Base-by-base conservation (phyloP, 2,329 filamentous ascomycete species). In the Daldinia sp. region DNA sequence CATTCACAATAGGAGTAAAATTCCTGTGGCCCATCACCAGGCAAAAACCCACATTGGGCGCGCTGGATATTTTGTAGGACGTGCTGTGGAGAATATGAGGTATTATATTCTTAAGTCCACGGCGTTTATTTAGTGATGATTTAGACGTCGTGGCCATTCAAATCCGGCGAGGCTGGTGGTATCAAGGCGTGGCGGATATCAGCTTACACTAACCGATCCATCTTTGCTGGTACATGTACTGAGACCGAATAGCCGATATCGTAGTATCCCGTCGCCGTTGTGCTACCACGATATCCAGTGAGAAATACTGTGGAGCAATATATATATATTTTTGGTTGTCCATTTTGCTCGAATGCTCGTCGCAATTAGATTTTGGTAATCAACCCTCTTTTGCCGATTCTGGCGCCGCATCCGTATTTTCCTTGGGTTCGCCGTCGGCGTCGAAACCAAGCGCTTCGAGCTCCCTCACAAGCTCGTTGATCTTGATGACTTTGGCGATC, bases 401-500 rank as follows among this genome's bases (percentile, higher is more conserved):
- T 42, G 67, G 54, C 10, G 63, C 13, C 7, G 50, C 33, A 26
- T 67, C 55, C 12, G 65, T 15, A 12, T 7, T 42, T 30, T 64
- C 35, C 54, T 84, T 85, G 1, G 82, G 81, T 71, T 94, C 92
- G 2, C 91, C 93, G 9, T 97, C 92, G 0, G 88, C 82, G 78
- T 97, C 92, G 70, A 98, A 93, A 0, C 95, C 95, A 30, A 99
- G 84, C 2, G 88, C 87, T 75, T 97, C 93, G 63, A 99, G 82
- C 78, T 98, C 94, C 12, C 94, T 88, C 65, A 98, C 90, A 57
- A 99, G 86, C 82, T 99, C 96, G 70, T 93, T 93, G 79, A 99
- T 97, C 81, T 96, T 97, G 79, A 97, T 97, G 62, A 99, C 93
- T 83, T 99, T 99, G 74, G 95, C 94, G 71, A 98, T 91, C 82